Percentiles rank a stretch among this genome's conserved stretches.
Conservation (phyloP, 768 basidiomycete species). For the Boletus eberwhitei region DNA sequence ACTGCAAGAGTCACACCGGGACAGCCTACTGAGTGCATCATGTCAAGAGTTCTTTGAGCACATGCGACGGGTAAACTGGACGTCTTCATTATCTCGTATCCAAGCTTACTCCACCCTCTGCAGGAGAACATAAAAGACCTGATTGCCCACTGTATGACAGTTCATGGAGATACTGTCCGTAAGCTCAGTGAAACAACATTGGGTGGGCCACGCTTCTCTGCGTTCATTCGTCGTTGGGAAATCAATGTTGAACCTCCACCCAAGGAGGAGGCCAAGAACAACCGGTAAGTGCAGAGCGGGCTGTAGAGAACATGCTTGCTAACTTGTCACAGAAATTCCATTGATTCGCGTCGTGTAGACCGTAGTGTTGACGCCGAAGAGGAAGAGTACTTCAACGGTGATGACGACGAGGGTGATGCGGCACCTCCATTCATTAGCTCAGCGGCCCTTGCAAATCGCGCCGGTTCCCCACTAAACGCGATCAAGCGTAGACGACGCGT, state of each 20-base stretch:
- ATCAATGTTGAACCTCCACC: slow-evolving; percentile 85
- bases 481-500: slow-evolving; percentile 61
- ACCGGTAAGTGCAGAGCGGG: slow-evolving; percentile 42
- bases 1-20: slow-evolving; percentile 75
- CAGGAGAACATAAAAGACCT: slow-evolving; percentile 88
- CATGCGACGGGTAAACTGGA: slow-evolving; percentile 71
- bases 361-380: slow-evolving; percentile 70
- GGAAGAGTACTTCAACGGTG: slow-evolving; percentile 90
- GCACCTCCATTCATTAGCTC: slow-evolving; percentile 32
- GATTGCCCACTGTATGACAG: slow-evolving; percentile 80
- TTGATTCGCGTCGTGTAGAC: slow-evolving; percentile 40
- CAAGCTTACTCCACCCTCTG: slow-evolving; percentile 2
- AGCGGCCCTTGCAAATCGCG: slow-evolving; percentile 22
- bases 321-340: slow-evolving; percentile 34
- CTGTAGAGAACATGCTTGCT: slow-evolving; percentile 2
- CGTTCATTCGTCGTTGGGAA: slow-evolving; percentile 81
- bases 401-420: slow-evolving; percentile 71
- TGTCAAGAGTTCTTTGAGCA: slow-evolving; percentile 95
- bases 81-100: neutral
- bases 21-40: slow-evolving; percentile 91
- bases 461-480: slow-evolving; percentile 33
- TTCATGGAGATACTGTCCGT: slow-evolving; percentile 63
- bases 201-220: slow-evolving; percentile 63
- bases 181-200: slow-evolving; percentile 58
- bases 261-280: slow-evolving; percentile 44